A percentile compares a stretch with the other conserved stretches of the same genome.
Conservation (phyloP, 108 stramenopile genomes). For the Mayamaea pseudoterrestris region DNA sequence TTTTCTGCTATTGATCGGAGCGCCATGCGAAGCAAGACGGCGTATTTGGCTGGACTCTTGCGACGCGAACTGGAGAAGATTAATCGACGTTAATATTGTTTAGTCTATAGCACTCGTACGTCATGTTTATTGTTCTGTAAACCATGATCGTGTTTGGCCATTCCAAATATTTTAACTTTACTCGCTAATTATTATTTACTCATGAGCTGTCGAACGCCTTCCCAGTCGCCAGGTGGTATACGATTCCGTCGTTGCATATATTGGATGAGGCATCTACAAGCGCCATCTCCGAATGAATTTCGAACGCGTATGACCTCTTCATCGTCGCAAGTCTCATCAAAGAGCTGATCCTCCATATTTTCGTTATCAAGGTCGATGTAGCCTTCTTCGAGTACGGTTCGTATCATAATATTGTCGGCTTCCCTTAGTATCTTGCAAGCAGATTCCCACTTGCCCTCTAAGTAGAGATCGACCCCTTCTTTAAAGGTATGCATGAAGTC, state of each 20-base stretch:
- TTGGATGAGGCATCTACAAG: slow-evolving; percentile 50
- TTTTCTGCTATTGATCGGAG: slow-evolving; percentile 52
- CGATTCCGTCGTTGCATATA: slow-evolving; percentile 58
- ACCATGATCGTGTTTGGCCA: too few relatives aligned
- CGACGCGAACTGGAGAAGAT: slow-evolving; percentile 54
- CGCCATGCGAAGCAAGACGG: slow-evolving; percentile 58
- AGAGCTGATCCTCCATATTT: slow-evolving; percentile 15
- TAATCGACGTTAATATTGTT: slow-evolving; percentile 23
- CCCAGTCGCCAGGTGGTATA: slow-evolving; percentile 55
- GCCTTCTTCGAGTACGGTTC: slow-evolving; percentile 48
- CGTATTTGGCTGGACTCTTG: slow-evolving; percentile 60
- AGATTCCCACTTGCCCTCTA: slow-evolving; percentile 56
- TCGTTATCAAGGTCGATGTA: slow-evolving; percentile 29
- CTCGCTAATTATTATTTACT: slow-evolving; percentile 79
- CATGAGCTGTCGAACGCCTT: slow-evolving; percentile 63
- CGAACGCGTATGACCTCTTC: slow-evolving; percentile 21
- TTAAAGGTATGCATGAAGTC: slow-evolving; percentile 60
- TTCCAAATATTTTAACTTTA: slow-evolving; percentile 2
- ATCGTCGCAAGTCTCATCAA: slow-evolving; percentile 16
- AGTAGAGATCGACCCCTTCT: slow-evolving; percentile 51
- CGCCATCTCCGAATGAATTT: slow-evolving; percentile 67
- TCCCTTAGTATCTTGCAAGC: slow-evolving; percentile 40
- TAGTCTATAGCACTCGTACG: not conserved
- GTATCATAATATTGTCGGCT: slow-evolving; percentile 71
- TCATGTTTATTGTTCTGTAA: not conserved